These are phyloP conservation scores for Dioscorea zingiberensis DNA, from an alignment of 106 monocot species.

Conservation along the genomic window DNA sequence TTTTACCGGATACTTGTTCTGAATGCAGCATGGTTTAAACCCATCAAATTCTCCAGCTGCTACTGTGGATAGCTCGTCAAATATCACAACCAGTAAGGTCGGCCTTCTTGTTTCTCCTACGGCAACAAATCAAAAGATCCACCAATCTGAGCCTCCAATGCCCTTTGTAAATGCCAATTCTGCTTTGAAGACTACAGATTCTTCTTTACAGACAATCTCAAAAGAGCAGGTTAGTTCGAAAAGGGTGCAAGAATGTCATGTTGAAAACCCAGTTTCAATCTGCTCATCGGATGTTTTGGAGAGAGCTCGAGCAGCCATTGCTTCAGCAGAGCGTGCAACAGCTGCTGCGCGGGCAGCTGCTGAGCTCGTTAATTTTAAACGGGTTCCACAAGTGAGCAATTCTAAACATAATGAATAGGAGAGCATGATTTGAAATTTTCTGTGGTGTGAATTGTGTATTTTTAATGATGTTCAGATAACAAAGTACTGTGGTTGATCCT, in stretches of 20 bases:
- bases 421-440: too few relatives aligned
- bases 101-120: neutral
- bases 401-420: neutral
- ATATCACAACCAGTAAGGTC: constrained; percentile 4
- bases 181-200: neutral
- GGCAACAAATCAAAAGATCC: constrained; percentile 3
- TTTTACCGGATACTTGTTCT: neutral
- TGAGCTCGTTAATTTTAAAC: constrained; percentile 46
- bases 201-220: neutral
- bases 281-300: constrained; percentile 53
- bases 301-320: constrained; percentile 74
- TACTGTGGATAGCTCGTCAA: neutral
- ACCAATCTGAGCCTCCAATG: neutral
- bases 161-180: neutral
- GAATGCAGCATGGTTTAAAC: constrained; percentile 45
- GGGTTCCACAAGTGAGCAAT: neutral
- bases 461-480: too few relatives aligned
- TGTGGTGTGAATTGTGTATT: too few relatives aligned
- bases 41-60: constrained; percentile 5
- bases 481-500: too few relatives aligned
- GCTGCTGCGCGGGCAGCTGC: constrained; percentile 71
- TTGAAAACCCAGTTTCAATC: constrained; percentile 9
- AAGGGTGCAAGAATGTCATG: constrained; percentile 1
- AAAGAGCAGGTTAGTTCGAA: constrained; percentile 2
- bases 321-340: constrained; percentile 64